Evolutionary conservation across 495 filamentous ascomycete species (phyloP).

Genomic region (Ascodesmis nigricans): DNA sequence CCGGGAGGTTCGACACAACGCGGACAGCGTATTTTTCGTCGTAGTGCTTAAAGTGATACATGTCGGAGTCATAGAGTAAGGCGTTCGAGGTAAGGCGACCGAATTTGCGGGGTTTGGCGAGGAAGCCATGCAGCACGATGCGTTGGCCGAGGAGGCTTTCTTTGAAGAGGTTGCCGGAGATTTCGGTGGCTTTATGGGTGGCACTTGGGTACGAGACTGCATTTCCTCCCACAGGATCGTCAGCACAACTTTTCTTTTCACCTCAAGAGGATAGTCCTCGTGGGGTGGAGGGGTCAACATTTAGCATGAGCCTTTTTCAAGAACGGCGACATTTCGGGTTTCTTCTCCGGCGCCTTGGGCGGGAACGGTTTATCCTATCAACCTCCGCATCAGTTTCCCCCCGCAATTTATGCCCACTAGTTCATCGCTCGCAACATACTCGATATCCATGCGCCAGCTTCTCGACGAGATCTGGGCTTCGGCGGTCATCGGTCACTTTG

Average conservation of each 20-base stretch:
- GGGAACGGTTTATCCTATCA: neutral
- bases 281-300: neutral
- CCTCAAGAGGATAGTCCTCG: too few species aligned
- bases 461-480: neutral
- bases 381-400: neutral
- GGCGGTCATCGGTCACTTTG: neutral
- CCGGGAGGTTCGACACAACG: constrained; percentile 3
- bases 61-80: too few species aligned
- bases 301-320: neutral
- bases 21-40: too few species aligned
- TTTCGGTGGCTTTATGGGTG: constrained; percentile 29
- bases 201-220: constrained; percentile 33
- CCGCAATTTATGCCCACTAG: neutral
- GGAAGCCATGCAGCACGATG: constrained; percentile 50
- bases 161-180: constrained; percentile 24
- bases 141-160: constrained; percentile 20
- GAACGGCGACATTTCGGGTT: neutral
- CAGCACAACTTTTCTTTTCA: too few species aligned
- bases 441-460: too few species aligned
- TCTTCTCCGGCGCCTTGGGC: neutral
- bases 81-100: too few species aligned
- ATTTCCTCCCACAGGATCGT: neutral
- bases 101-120: constrained; percentile 24
- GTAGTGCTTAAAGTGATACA: too few species aligned
- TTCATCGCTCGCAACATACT: too few species aligned